Evolutionary conservation across 2,329 filamentous ascomycete species (phyloP).

Genomic region (Fusarium sp.): DNA sequence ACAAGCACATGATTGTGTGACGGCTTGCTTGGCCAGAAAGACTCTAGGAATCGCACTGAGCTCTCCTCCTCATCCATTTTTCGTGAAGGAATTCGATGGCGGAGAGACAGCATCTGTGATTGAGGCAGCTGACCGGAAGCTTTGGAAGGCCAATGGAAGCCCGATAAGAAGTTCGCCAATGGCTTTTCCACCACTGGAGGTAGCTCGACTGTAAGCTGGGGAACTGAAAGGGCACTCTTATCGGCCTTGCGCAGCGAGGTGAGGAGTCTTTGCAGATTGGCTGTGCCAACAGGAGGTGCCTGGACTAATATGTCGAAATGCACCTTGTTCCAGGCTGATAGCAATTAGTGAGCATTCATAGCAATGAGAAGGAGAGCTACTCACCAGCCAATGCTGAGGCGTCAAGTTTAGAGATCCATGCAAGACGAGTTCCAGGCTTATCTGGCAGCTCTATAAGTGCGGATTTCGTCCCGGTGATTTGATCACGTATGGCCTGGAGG

Average conservation of each 20-base stretch:
- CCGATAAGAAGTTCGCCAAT: constrained; percentile 71
- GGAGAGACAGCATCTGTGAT: constrained; percentile 73
- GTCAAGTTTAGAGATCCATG: constrained; percentile 85
- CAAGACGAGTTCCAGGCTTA: constrained; percentile 70
- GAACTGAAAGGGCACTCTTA: constrained; percentile 75
- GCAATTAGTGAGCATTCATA: constrained; percentile 29
- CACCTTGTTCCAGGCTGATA: constrained; percentile 79
- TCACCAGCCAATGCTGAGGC: constrained; percentile 75
- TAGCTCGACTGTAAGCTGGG: constrained; percentile 87
- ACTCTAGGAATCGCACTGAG: constrained; percentile 82
- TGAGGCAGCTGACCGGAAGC: constrained; percentile 53
- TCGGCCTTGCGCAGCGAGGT: constrained; percentile 81
- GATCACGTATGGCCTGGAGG: constrained; percentile 67
- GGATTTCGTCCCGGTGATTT: constrained; percentile 63
- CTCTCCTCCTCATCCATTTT: constrained; percentile 75
- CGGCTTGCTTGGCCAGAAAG: constrained; percentile 82
- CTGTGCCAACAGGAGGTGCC: constrained; percentile 76
- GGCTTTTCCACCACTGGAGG: constrained; percentile 76
- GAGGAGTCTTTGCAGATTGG: constrained; percentile 80
- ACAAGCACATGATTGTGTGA: constrained; percentile 81
- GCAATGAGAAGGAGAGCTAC: constrained; percentile 32
- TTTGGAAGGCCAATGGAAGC: constrained; percentile 75
- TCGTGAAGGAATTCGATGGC: constrained; percentile 76
- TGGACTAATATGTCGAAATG: constrained; percentile 88
- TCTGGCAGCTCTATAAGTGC: constrained; percentile 81